Base-by-base conservation (phyloP, 1,284 basidiomycete genomes). In the Peniophora sp. region DNA sequence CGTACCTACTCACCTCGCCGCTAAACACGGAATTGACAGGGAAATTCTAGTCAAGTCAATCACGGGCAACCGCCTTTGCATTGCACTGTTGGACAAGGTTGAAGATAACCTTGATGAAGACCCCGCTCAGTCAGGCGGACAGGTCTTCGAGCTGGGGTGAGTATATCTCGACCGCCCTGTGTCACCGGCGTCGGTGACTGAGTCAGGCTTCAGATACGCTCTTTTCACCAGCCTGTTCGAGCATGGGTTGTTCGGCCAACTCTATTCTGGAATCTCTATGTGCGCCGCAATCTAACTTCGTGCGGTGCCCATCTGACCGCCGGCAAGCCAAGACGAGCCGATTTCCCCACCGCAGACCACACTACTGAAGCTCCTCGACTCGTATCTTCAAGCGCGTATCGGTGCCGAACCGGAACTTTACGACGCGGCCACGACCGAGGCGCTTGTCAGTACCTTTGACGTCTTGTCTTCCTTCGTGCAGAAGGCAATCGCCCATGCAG, bases 341-440 rank as follows among this genome's bases (percentile, higher is more conserved):
- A 77, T 92, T 39, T 81, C 87, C 2, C 89, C 90, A 0, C 82
- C 86, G 58, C 92, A 94, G 65, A 91, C 83, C 1, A 86, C 80
- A 11, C 68, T 94, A n/a, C 76, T 95, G 51, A 94, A 93, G 66
- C 71, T 94, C 5, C 68, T 93, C 16, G 92, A 95, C 63, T 87
- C 89, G 2, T 83, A 86, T 61, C 69, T 92, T 49, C 83, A 88
- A 57, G 73, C 78, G 10, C 16, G 48, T 9, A 22, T 36, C 25
- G 24, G 50, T 53, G 50, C 51, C 17, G 50, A 53, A 51, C 52
- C 36, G 43, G 34, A 54, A 49, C 43, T 11, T 39, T 16, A 14
- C 38, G 65, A 52, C 65, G 63, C 45, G 70, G 77, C 45, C 58
- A 59, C 23, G 70, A 70, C 32, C 67, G 84, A 49, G 69, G 73